Evolutionary conservation across 2,329 filamentous ascomycete genomes (phyloP).

Genomic region (Cadophora sp.): DNA sequence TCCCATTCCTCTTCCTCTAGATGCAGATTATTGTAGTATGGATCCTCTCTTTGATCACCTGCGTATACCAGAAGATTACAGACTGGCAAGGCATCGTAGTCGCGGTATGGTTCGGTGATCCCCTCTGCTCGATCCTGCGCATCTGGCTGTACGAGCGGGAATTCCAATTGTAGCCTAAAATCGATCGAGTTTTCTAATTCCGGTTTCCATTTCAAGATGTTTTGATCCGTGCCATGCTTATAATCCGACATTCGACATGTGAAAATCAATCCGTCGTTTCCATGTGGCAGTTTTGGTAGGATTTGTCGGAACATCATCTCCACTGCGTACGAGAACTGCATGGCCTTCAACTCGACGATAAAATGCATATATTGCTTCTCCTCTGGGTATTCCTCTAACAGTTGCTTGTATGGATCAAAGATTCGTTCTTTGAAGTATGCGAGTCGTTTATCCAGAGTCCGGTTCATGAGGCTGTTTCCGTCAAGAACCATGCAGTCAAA

Average conservation of each 20-base stretch:
- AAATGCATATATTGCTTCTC: slow-evolving; percentile 78
- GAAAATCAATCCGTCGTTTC: slow-evolving; percentile 97
- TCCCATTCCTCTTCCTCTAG: slow-evolving; percentile 85
- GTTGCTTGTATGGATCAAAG: slow-evolving; percentile 70
- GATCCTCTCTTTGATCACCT: slow-evolving; percentile 59
- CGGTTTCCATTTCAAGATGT: slow-evolving; percentile 98
- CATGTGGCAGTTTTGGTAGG: slow-evolving; percentile 83
- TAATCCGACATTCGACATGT: slow-evolving; percentile 91
- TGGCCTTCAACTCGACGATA: slow-evolving; percentile 84
- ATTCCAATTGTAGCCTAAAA: slow-evolving; percentile 80
- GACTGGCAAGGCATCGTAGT: slow-evolving; percentile 82
- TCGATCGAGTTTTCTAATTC: slow-evolving; percentile 95
- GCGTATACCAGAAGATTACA: slow-evolving; percentile 75
- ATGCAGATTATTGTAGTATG: slow-evolving; percentile 68
- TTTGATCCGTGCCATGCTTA: slow-evolving; percentile 85
- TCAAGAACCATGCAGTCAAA: slow-evolving; percentile 93
- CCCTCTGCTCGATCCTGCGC: slow-evolving; percentile 72
- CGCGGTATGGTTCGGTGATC: slow-evolving; percentile 65
- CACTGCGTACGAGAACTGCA: slow-evolving; percentile 87
- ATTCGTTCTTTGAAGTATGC: slow-evolving; percentile 84
- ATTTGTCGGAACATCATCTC: slow-evolving; percentile 91
- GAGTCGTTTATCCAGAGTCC: slow-evolving; percentile 85
- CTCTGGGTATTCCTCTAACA: slow-evolving; percentile 70
- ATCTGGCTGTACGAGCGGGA: slow-evolving; percentile 74
- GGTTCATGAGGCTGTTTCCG: slow-evolving; percentile 75